Evolutionary conservation across 2,329 filamentous ascomycete species (phyloP).

Genomic region (Geosmithia putterillii): DNA sequence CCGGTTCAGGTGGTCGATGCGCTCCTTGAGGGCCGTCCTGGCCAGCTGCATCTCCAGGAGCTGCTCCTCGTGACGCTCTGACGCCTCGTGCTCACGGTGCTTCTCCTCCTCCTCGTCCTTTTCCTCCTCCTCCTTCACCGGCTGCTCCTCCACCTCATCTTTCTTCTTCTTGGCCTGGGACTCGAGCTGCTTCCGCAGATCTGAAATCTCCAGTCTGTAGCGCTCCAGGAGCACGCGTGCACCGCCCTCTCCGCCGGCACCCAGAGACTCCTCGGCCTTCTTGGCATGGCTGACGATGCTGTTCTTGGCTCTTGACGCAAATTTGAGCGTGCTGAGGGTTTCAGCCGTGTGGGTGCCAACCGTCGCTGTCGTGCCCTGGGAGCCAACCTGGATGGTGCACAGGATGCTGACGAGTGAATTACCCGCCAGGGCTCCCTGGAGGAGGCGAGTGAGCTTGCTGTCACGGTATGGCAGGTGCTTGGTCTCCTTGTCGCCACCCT

Average conservation of each 20-base stretch:
- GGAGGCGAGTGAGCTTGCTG: slow-evolving; percentile 86
- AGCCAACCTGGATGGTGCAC: slow-evolving; percentile 88
- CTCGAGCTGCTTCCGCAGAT: slow-evolving; percentile 71
- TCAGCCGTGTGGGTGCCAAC: slow-evolving; percentile 70
- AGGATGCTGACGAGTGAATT: slow-evolving; percentile 94
- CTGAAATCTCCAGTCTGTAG: slow-evolving; percentile 85
- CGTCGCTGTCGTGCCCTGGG: slow-evolving; percentile 56
- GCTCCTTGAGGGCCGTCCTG: slow-evolving; percentile 87
- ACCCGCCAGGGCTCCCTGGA: slow-evolving; percentile 86
- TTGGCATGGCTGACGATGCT: slow-evolving; percentile 97
- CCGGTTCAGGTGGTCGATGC: slow-evolving; percentile 92
- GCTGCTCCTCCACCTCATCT: slow-evolving; percentile 36
- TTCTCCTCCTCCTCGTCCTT: slow-evolving; percentile 48
- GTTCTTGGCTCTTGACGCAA: slow-evolving; percentile 92
- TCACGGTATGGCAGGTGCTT: slow-evolving; percentile 95
- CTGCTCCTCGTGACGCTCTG: slow-evolving; percentile 86
- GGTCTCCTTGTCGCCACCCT: slow-evolving; percentile 63
- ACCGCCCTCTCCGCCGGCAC: slow-evolving; percentile 68
- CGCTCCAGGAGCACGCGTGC: slow-evolving; percentile 81
- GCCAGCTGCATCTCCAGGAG: slow-evolving; percentile 98
- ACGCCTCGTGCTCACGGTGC: slow-evolving; percentile 64
- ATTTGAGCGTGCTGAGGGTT: slow-evolving; percentile 92
- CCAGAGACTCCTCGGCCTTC: slow-evolving; percentile 79
- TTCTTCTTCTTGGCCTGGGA: slow-evolving; percentile 60
- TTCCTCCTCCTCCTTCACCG: slow-evolving; percentile 33